Percentiles rank a stretch among this genome's conserved stretches.
Evolutionary conservation across 805 yeast genomes (phyloP).

Genomic region (Wickerhamiella sorbophila): DNA sequence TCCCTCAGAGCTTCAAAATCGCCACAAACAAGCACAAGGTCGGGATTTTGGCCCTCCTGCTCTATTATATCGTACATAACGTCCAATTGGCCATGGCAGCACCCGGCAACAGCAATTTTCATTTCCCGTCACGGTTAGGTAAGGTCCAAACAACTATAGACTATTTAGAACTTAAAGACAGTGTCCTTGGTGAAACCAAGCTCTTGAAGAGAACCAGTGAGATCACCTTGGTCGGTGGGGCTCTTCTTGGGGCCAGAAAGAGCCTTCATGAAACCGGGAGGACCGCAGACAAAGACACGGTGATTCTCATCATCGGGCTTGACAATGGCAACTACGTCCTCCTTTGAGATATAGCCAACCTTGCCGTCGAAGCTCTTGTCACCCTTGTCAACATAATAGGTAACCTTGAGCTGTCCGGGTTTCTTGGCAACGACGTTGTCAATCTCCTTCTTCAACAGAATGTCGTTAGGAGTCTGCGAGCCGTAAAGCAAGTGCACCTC

Average conservation of each 20-base stretch:
- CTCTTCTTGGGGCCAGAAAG: constrained; percentile 74
- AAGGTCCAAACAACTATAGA: too few relatives aligned
- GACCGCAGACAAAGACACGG: constrained; percentile 87
- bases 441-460: constrained; percentile 62
- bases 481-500: constrained; percentile 76
- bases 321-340: constrained; percentile 45
- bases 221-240: constrained; percentile 89
- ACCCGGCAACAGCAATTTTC: constrained; percentile 19
- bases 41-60: constrained; percentile 19
- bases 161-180: constrained; percentile 66
- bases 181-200: constrained; percentile 76
- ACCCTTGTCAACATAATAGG: constrained; percentile 63
- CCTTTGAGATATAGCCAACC: constrained; percentile 65
- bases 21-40: constrained; percentile 67
- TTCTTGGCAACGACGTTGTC: constrained; percentile 50
- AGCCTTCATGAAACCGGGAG: constrained; percentile 80
- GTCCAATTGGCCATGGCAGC: constrained; percentile 17
- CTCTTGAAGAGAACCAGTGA: constrained; percentile 74
- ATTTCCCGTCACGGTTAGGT: too few relatives aligned
- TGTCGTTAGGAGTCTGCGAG: constrained; percentile 60
- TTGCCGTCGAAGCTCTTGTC: constrained; percentile 12
- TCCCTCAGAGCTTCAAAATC: constrained; percentile 77
- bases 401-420: constrained; percentile 66
- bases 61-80: constrained; percentile 10
- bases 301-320: constrained; percentile 48